Evolutionary conservation across 1,284 basidiomycete species (phyloP), one percentile per base, ranked within the genome.

Genomic region (Cutaneotrichosporon sp.): DNA sequence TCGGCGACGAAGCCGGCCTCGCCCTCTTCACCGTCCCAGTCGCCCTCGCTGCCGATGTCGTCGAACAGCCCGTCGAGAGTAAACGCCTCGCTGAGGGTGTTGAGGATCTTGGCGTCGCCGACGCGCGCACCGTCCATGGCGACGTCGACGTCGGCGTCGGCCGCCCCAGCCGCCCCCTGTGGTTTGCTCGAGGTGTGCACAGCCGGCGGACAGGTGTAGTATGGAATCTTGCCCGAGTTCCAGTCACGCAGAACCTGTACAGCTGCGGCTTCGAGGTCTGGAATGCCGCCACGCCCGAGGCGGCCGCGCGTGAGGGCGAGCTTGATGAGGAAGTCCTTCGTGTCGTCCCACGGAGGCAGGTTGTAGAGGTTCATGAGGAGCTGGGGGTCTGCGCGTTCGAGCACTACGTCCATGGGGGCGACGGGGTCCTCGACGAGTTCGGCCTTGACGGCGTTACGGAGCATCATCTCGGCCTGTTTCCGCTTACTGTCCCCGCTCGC

Each of bases 191-290:
- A 91, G 0, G 89, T 87, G 74, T 93, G 92, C 3, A 91, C 76
- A 3, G 82, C 75, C 0, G 96, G 95, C 2, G 94, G 91, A 1
- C 83, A 78, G 1, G 92, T 91, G 80, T 85, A 90, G 81, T 92
- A 98, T 0, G 90, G 89, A 31, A 98, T 97, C 75, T 93, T 94
- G 73, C 97, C 93, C 68, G 91, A 87, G 75, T 98, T 98, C 95
- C 96, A 98, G 77, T 99, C 96, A 56, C 85, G 87, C 5, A 99
- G 81, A n/a, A 98, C 85, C 16, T 89, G 88, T 34, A 91, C 87
- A 0, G 94, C 93, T 0, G 92, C 86, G 0, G 89, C 85, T 55
- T 90, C 87, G 21, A 96, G 79, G 79, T 98, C 94, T 0, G 96
- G 94, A 2, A 93, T 89, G 62, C 95, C 96, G 36, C 95, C 95